Evolutionary conservation across 371 early-diverging fungal genomes (phyloP).

Genomic region (Zopfochytrium polystomum): DNA sequence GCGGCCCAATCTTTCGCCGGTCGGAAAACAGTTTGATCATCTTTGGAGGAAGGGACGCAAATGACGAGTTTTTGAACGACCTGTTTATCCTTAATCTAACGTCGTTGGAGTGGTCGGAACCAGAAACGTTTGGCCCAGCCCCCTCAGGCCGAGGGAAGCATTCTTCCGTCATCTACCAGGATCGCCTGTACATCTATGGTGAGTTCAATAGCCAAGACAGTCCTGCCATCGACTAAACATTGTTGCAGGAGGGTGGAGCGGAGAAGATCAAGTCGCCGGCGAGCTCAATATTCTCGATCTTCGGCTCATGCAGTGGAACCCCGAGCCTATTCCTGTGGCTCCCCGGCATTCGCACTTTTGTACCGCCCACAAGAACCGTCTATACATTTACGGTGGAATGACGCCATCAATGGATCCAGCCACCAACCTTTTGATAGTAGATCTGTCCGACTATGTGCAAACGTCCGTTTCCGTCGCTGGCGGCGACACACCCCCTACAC

Average conservation of each 20-base stretch:
- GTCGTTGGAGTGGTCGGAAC: conserved; percentile 64
- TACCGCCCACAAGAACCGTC: conserved; percentile 53
- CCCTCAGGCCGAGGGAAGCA: conserved; percentile 63
- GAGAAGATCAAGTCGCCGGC: conserved; percentile 43
- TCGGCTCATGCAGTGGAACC: conserved; percentile 62
- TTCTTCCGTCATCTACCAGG: conserved; percentile 62
- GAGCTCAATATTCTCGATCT: conserved; percentile 61
- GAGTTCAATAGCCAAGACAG: too few relatives aligned
- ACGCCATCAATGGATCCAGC: conserved; percentile 61
- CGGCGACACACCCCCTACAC: too few relatives aligned
- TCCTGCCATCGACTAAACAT: too few relatives aligned
- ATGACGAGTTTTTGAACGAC: conserved; percentile 58
- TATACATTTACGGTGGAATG: conserved; percentile 67
- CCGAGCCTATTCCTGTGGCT: conserved; percentile 55
- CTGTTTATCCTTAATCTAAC: conserved; percentile 58
- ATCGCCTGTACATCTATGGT: conserved; percentile 66
- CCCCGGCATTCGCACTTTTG: conserved; percentile 60
- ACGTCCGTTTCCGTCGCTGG: too few relatives aligned
- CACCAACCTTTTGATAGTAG: not conserved
- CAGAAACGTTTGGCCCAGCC: conserved; percentile 48
- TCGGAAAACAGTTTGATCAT: conserved; percentile 49
- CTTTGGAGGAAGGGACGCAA: conserved; percentile 72
- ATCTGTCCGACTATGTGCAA: too few relatives aligned
- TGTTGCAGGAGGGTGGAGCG: conserved; percentile 1
- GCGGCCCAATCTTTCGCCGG: not conserved